Evolutionary conservation across 768 basidiomycete species (phyloP).

Genomic region (Lactarius psammicola): DNA sequence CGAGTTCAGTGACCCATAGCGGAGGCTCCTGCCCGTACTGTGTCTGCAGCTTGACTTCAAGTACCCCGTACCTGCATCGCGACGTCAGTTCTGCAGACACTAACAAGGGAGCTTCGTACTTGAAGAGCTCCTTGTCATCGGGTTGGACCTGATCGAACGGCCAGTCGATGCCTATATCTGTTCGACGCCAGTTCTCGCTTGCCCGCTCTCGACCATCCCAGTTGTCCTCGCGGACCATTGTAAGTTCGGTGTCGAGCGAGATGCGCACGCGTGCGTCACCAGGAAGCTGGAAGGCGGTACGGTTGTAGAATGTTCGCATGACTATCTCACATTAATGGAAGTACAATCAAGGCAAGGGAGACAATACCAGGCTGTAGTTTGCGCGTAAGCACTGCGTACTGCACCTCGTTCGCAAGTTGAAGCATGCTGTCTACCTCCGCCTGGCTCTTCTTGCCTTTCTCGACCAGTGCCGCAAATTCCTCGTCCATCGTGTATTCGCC

Average conservation of each 20-base stretch:
- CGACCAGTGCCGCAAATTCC: slow-evolving; percentile 83
- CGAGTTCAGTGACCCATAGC: slow-evolving; percentile 94
- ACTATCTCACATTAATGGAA: slow-evolving; percentile 46
- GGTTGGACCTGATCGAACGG: slow-evolving; percentile 75
- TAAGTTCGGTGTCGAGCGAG: slow-evolving; percentile 94
- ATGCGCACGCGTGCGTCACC: slow-evolving; percentile 99
- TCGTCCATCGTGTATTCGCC: slow-evolving; percentile 93
- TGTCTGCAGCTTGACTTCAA: slow-evolving; percentile 97
- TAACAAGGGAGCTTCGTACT: slow-evolving; percentile 43
- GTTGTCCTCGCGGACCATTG: slow-evolving; percentile 93
- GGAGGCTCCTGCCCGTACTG: slow-evolving; percentile 95
- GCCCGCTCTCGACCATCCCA: slow-evolving; percentile 85
- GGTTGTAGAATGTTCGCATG: slow-evolving; percentile 96
- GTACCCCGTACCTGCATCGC: slow-evolving; percentile 69
- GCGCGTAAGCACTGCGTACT: slow-evolving; percentile 83
- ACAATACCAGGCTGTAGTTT: slow-evolving; percentile 73
- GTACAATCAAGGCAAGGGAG: background rate
- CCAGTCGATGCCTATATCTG: slow-evolving; percentile 88
- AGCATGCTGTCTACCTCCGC: slow-evolving; percentile 92
- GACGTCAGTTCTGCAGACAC: slow-evolving; percentile 4
- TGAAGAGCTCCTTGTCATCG: slow-evolving; percentile 92
- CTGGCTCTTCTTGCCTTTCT: slow-evolving; percentile 90
- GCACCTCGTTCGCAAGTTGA: slow-evolving; percentile 95
- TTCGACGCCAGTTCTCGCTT: slow-evolving; percentile 89
- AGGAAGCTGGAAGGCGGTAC: slow-evolving; percentile 98